These are phyloP conservation scores for Pleurotus citrinopileatus DNA, from an alignment of 768 basidiomycete genomes.

Conservation along the genomic window DNA sequence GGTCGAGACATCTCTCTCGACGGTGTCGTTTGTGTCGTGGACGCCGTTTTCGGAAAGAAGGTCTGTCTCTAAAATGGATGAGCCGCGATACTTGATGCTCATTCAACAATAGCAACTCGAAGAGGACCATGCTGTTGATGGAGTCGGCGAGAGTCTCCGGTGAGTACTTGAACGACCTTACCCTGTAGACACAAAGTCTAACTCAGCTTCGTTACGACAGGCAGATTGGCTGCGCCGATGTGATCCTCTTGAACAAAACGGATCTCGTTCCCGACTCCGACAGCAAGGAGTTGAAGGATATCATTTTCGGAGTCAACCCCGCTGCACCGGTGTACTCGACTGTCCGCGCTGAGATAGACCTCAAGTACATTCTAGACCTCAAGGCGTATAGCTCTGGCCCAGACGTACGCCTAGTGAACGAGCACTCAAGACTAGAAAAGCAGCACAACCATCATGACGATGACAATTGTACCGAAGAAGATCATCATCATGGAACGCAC, in stretches of 20 bases:
- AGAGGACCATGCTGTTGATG: constrained; percentile 64
- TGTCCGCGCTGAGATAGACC: constrained; percentile 66
- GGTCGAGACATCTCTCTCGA: constrained; percentile 75
- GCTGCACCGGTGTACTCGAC: constrained; percentile 74
- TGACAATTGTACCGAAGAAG: constrained; percentile 28
- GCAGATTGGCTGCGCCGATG: constrained; percentile 91
- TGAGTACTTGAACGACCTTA: constrained; percentile 26
- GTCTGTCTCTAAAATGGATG: constrained; percentile 18
- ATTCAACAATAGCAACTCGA: constrained; percentile 69
- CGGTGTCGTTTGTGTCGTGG: constrained; percentile 91
- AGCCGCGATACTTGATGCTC: background rate
- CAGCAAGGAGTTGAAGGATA: constrained; percentile 47
- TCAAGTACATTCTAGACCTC: constrained; percentile 75
- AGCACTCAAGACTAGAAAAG: constrained; percentile 17
- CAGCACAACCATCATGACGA: constrained; percentile 26
- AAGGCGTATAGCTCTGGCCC: constrained; percentile 60
- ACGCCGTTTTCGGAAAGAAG: constrained; percentile 74
- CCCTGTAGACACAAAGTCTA: background rate
- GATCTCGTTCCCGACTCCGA: constrained; percentile 61
- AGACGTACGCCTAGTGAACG: constrained; percentile 13
- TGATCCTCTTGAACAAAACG: constrained; percentile 88
- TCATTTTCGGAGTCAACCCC: constrained; percentile 78
- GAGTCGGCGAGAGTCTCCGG: constrained; percentile 77
- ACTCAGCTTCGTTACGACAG: constrained; percentile 50
- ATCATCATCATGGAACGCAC: constrained; percentile 41